These are phyloP conservation scores for Eutrema yunnanense DNA, from an alignment of 345 rosid genomes.

Conservation along the genomic window DNA sequence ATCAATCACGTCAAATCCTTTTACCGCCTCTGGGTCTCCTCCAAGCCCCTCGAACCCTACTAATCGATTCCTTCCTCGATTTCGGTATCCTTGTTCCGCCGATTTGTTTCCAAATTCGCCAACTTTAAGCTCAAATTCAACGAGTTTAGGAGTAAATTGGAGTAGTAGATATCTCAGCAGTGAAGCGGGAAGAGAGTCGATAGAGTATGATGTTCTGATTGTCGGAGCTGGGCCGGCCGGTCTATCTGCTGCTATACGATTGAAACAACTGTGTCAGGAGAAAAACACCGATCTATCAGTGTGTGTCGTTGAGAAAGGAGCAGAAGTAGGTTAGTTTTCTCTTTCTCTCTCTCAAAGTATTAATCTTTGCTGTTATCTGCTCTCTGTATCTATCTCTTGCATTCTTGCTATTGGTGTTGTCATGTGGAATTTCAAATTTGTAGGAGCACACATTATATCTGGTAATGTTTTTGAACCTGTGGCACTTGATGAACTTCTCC, in stretches of 20 bases:
- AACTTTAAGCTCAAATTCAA: conserved; percentile 26
- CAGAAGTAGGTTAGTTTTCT: conserved; percentile 64
- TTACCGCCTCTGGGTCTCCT: conserved; percentile 9
- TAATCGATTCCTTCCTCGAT: conserved; percentile 11
- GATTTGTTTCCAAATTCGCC: conserved; percentile 11
- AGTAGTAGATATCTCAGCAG: conserved; percentile 39
- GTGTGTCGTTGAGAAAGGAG: conserved; percentile 94
- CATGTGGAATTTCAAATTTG: background rate
- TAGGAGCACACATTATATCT: conserved; percentile 86
- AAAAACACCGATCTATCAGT: conserved; percentile 76
- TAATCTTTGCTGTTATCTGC: background rate
- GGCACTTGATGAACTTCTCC: conserved; percentile 83
- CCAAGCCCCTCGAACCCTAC: background rate
- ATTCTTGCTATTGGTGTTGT: background rate
- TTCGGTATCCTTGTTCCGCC: conserved; percentile 13
- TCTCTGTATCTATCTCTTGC: background rate
- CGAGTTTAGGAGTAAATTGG: background rate
- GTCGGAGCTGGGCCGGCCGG: conserved; percentile 99
- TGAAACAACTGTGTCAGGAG: conserved; percentile 74
- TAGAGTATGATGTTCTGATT: conserved; percentile 87
- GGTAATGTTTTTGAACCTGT: conserved; percentile 93
- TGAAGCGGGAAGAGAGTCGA: conserved; percentile 50
- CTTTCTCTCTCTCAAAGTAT: background rate
- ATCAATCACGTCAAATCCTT: conserved; percentile 7
- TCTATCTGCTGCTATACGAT: conserved; percentile 77